Evolutionary conservation across 352 stramenopile species (phyloP).

Genomic region (Phytophthora pluvialis): DNA sequence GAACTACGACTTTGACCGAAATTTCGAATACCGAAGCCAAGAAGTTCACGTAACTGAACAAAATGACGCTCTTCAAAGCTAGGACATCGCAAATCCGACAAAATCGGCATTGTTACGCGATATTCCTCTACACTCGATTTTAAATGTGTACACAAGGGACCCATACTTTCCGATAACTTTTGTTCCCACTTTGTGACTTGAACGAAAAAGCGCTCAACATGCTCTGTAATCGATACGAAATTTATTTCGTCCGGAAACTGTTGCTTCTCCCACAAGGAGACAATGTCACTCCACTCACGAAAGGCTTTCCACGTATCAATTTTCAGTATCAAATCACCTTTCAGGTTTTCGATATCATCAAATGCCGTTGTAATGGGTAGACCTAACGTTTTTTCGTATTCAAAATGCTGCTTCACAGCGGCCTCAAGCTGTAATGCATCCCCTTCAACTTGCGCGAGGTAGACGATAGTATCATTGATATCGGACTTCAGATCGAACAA

Average conservation of each 20-base stretch:
- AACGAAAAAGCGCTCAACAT: conserved; percentile 66
- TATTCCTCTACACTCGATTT: conserved; percentile 87
- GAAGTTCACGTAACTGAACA: conserved; percentile 53
- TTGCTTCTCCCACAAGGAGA: conserved; percentile 53
- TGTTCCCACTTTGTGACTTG: conserved; percentile 61
- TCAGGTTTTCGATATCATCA: conserved; percentile 78
- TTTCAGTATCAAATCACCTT: conserved; percentile 80
- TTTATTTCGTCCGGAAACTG: conserved; percentile 76
- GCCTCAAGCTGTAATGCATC: conserved; percentile 31
- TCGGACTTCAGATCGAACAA: conserved; percentile 62
- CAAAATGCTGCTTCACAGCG: conserved; percentile 46
- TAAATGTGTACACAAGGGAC: conserved; percentile 56
- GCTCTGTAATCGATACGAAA: conserved; percentile 64
- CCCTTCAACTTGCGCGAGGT: conserved; percentile 46
- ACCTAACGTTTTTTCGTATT: conserved; percentile 62
- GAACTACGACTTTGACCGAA: conserved; percentile 16
- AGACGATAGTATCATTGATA: conserved; percentile 53
- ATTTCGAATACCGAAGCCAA: conserved; percentile 81
- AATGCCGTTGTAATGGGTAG: conserved; percentile 74
- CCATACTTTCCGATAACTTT: conserved; percentile 54
- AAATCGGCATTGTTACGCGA: conserved; percentile 77
- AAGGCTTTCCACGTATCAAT: conserved; percentile 80
- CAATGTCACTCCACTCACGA: conserved; percentile 64
- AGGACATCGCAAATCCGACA: conserved; percentile 61
- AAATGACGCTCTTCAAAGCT: conserved; percentile 78